Base-by-base conservation (phyloP, 768 basidiomycete genomes). In the Boletus eberwhitei region DNA sequence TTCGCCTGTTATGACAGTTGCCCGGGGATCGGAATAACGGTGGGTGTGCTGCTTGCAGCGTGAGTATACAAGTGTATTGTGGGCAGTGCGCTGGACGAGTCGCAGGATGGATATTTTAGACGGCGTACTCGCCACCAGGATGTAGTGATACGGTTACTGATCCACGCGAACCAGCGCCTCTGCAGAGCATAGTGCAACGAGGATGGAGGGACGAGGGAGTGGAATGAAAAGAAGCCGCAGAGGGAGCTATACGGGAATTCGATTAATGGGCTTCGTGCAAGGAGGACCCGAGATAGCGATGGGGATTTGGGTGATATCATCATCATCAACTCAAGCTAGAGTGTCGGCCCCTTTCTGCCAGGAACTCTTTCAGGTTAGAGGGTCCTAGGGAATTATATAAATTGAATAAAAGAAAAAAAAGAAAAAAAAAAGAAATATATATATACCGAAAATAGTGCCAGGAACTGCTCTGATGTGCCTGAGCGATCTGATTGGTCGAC, bases 401-500 rank as follows among this genome's bases (percentile, higher is more conserved):
- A 7, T 7, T 29, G 26, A 29, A 29, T 8, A 29, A 29, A 29
- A 8, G 1, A 8, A 29, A 8, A 7, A 8, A 51, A 41, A 49
- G 38, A 45, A 54, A 47, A 47, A 31, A 35, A 51, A 19, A 59
- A 58, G n/a, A n/a, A n/a, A n/a, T n/a, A n/a, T n/a, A n/a, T n/a
- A 48, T 17, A 1, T 22, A 41, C 49, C 35, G 32, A 63, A 67
- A 70, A 64, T 56, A 59, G 40, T 38, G 29, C 35, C 68, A 71
- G 71, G 71, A 57, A 72, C 71, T 57, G 32, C 24, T 19, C 48
- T 70, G 71, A 72, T 72, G 69, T 71, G 69, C 69, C 69, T 71
- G 71, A 66, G 50, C 31, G 52, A 53, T 66, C 44, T 72, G 68
- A 72, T 72, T 71, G 71, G 71, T 64, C 52, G 59, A 45, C 5